phyloP scores from a whole-genome alignment of 2,329 filamentous ascomycete genomes.

The Zarea fungicola region DNA sequence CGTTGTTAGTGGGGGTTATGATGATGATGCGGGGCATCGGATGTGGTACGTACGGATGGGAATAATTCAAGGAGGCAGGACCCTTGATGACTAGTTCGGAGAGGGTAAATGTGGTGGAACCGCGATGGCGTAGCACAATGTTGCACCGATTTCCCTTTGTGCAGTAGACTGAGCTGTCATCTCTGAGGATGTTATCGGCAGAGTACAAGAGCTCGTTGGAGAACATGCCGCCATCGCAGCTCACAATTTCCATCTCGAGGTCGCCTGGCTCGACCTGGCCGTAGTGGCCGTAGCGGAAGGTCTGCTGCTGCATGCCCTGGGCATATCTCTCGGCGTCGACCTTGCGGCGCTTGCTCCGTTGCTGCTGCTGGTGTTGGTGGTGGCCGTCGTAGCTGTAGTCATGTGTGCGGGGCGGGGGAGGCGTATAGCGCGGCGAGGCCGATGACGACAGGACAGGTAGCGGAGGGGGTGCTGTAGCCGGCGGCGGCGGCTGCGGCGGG shows the following conservation, averaged over 20 bases:
- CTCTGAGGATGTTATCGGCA: constrained; percentile 75
- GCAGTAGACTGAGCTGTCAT: constrained; percentile 83
- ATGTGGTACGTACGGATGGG: constrained; percentile 67
- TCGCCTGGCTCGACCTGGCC: constrained; percentile 81
- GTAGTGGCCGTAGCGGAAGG: constrained; percentile 76
- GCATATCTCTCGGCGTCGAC: constrained; percentile 57
- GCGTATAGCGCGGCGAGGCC: constrained; percentile 26
- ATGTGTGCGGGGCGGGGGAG: constrained; percentile 29
- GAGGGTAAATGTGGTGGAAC: constrained; percentile 73
- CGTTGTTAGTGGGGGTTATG: constrained; percentile 12
- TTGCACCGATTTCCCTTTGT: constrained; percentile 86
- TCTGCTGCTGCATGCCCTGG: constrained; percentile 42
- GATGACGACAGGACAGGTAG: too few relatives aligned
- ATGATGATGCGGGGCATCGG: neutral
- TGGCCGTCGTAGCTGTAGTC: constrained; percentile 44
- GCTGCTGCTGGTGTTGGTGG: constrained; percentile 19
- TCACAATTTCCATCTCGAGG: constrained; percentile 80
- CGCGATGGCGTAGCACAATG: constrained; percentile 76
- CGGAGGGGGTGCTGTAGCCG: too few relatives aligned
- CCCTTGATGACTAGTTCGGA: constrained; percentile 86
- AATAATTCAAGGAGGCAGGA: constrained; percentile 68
- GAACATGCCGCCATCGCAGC: constrained; percentile 77
- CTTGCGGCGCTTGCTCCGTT: constrained; percentile 62
- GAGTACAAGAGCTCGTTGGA: constrained; percentile 59
- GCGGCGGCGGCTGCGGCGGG: constrained; percentile 20